A percentile compares a stretch with the other conserved stretches of the same genome.
These are phyloP conservation scores for Termitomyces titanicus DNA, from an alignment of 768 basidiomycete species.

Conservation along the genomic window DNA sequence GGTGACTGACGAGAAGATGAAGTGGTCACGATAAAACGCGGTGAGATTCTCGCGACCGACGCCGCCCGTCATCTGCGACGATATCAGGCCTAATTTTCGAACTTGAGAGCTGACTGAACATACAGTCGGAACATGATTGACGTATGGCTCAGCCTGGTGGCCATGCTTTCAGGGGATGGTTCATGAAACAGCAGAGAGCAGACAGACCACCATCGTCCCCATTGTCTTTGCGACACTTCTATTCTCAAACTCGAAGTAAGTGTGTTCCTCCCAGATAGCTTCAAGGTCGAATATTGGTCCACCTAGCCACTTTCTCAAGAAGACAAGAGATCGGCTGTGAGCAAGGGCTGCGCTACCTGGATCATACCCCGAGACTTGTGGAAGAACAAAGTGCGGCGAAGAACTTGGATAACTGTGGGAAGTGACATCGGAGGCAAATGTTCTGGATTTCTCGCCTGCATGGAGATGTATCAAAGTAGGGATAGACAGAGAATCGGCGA, in stretches of 20 bases:
- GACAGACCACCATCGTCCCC: constrained; percentile 50
- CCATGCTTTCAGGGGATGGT: not conserved
- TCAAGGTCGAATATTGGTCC: constrained; percentile 56
- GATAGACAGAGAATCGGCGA: constrained; percentile 16
- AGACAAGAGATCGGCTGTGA: constrained; percentile 43
- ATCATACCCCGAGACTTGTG: constrained; percentile 36
- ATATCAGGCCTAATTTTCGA: not conserved
- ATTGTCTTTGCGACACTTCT: constrained; percentile 52
- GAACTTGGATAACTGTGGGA: constrained; percentile 20
- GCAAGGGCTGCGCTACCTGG: constrained; percentile 38
- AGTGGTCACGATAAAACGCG: constrained; percentile 54
- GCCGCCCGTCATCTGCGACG: constrained; percentile 50
- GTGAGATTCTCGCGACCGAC: constrained; percentile 46
- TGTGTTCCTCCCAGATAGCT: constrained; percentile 60
- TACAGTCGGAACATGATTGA: constrained; percentile 56
- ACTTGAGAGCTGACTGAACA: constrained; percentile 2
- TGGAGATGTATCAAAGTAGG: constrained; percentile 36
- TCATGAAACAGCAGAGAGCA: not conserved
- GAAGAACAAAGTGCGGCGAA: constrained; percentile 41
- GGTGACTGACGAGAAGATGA: constrained; percentile 44
- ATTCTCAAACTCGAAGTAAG: constrained; percentile 48
- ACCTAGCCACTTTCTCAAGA: constrained; percentile 39
- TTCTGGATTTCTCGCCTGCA: constrained; percentile 18
- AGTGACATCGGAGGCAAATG: constrained; percentile 20
- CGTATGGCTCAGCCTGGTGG: constrained; percentile 50